Percentiles rank a stretch among this genome's conserved stretches.
These are phyloP conservation scores for Termitomyces eurrhizus DNA, from an alignment of 768 basidiomycete genomes.

Conservation along the genomic window DNA sequence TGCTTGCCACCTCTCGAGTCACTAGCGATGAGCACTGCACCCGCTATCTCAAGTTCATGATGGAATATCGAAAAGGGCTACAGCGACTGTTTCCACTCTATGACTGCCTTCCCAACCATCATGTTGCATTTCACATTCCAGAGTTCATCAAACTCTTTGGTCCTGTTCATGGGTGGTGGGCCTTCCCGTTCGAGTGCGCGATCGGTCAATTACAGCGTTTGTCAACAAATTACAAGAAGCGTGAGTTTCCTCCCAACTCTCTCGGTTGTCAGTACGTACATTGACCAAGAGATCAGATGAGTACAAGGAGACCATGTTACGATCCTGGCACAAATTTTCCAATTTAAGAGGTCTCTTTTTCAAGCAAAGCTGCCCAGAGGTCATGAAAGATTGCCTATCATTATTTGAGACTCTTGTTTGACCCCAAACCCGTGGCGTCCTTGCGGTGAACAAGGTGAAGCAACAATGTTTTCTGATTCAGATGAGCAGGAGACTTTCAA, in stretches of 20 bases:
- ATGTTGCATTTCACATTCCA: not conserved
- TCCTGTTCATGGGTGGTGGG: not conserved
- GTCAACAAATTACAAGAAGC: not conserved
- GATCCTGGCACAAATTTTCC: not conserved
- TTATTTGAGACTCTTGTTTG: not conserved
- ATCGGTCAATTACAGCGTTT: not conserved
- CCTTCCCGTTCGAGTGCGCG: not conserved
- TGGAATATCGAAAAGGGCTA: not conserved
- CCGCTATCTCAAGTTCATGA: not conserved
- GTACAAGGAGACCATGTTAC: not conserved
- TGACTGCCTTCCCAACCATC: not conserved
- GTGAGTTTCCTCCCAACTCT: not conserved
- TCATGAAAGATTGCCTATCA: not conserved
- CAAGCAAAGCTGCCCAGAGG: not conserved
- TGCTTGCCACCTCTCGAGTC: not conserved
- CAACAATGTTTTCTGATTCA: not conserved
- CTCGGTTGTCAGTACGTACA: not conserved
- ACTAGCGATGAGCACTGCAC: not conserved
- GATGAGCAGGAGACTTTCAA: too few species aligned
- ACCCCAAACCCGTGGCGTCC: not conserved
- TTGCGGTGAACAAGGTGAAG: not conserved
- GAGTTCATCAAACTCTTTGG: not conserved
- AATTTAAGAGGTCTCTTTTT: too few species aligned
- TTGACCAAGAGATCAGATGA: not conserved
- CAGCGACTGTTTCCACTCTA: not conserved